Evolutionary conservation across 129 eudicot genomes (phyloP).

Genomic region (Flaveria trinervia): DNA sequence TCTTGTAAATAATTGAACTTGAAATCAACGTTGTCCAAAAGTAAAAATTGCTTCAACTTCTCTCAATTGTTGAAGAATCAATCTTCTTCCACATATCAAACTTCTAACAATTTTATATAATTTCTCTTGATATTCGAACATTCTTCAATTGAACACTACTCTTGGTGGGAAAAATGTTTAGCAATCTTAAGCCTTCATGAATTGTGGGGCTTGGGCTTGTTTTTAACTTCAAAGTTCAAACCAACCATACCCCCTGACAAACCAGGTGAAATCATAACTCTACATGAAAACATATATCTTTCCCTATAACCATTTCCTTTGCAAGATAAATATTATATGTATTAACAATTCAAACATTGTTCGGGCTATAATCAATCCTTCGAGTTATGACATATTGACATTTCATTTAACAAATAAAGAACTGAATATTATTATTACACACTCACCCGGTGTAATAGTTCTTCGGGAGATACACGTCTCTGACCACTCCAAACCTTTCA

Average conservation of each 20-base stretch:
- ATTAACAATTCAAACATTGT: neutral
- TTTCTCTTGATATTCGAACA: slow-evolving; percentile 48
- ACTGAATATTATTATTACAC: neutral
- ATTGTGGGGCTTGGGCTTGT: slow-evolving; percentile 80
- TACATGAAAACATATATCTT: too few relatives aligned
- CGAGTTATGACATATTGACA: too few relatives aligned
- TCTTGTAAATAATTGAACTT: slow-evolving; percentile 55
- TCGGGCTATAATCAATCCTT: too few relatives aligned
- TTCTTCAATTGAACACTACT: slow-evolving; percentile 53
- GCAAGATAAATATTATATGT: neutral
- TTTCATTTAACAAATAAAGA: neutral
- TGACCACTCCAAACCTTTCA: slow-evolving; percentile 68
- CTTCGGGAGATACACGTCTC: slow-evolving; percentile 76
- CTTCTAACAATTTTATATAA: slow-evolving; percentile 49
- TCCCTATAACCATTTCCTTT: slow-evolving; percentile 17
- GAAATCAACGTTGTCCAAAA: slow-evolving; percentile 47
- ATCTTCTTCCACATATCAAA: slow-evolving; percentile 62
- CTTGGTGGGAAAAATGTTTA: slow-evolving; percentile 51
- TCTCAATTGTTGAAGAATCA: slow-evolving; percentile 52
- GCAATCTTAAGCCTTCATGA: slow-evolving; percentile 58
- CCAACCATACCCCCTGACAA: slow-evolving; percentile 80
- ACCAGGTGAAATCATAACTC: slow-evolving; percentile 30
- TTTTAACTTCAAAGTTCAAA: slow-evolving; percentile 54
- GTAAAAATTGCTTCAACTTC: slow-evolving; percentile 40
- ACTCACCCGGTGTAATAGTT: slow-evolving; percentile 73